Percentiles rank a stretch among this genome's conserved stretches.
Conservation (phyloP, 75 land plant species). For the Isoetes taiwanensis region DNA sequence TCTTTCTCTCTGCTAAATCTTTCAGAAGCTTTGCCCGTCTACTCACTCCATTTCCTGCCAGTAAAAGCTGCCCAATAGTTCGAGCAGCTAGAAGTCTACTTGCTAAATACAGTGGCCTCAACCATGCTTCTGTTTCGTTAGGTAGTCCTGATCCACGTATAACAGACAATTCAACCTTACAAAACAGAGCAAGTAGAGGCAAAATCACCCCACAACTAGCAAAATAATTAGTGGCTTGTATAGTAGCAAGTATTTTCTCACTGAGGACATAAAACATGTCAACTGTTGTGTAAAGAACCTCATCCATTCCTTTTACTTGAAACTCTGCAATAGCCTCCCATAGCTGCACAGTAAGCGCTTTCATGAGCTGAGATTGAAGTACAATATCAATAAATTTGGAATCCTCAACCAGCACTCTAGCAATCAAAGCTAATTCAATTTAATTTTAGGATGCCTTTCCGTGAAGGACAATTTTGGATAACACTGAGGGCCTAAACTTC, state of each 20-base stretch:
- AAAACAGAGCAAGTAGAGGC: constrained; percentile 32
- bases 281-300: constrained; percentile 24
- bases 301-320: constrained; percentile 17
- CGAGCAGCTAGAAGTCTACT: constrained; percentile 26
- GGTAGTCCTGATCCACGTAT: constrained; percentile 6
- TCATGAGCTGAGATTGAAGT: constrained; percentile 26
- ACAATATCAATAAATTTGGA: constrained; percentile 11
- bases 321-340: constrained; percentile 24
- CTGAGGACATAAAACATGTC: constrained; percentile 21
- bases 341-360: constrained; percentile 19
- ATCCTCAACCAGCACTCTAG: constrained; percentile 15
- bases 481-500: constrained; percentile 10
- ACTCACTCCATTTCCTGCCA: constrained; percentile 35
- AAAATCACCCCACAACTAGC: constrained; percentile 19
- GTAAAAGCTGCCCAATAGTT: constrained; percentile 32
- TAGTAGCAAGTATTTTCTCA: constrained; percentile 28
- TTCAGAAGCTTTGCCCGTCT: constrained; percentile 32
- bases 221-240: constrained; percentile 29
- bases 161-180: constrained; percentile 19
- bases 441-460: constrained; percentile 11
- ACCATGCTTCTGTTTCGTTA: too few relatives aligned
- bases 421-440: constrained; percentile 22
- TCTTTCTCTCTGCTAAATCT: constrained; percentile 23
- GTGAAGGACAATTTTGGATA: constrained; percentile 17
- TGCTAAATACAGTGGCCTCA: constrained; percentile 9